Evolutionary conservation across 345 rosid genomes (phyloP).

Genomic region (Populus davidiana): DNA sequence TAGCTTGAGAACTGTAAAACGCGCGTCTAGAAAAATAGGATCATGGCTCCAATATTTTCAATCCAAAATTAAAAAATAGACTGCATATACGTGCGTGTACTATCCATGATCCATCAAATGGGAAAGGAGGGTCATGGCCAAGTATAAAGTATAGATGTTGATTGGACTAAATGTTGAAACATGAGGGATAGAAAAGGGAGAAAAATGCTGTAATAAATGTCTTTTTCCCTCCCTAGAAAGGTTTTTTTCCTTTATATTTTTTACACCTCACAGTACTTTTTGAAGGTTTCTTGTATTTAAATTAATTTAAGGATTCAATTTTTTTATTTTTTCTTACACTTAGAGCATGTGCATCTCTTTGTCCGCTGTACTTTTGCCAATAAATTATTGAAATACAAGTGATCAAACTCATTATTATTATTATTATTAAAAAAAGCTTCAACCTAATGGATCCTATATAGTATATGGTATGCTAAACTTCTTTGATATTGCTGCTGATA

Average conservation of each 20-base stretch:
- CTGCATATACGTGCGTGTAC: no score
- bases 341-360: background rate
- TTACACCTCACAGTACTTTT: background rate
- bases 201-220: no score
- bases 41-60: no score
- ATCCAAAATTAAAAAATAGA: no score
- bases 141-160: no score
- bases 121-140: no score
- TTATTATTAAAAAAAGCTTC: no score
- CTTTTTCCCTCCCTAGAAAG: background rate
- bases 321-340: background rate
- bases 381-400: background rate
- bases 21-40: no score
- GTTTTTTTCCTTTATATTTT: no score
- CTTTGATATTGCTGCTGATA: background rate
- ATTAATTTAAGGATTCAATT: background rate
- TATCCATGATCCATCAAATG: no score
- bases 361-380: no score
- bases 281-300: background rate
- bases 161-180: background rate
- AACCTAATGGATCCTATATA: background rate
- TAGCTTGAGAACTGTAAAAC: no score
- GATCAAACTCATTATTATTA: background rate
- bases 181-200: background rate
- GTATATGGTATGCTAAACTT: background rate